Conservation (phyloP, 805 yeast species). For the Hanseniaspora meyeri region DNA sequence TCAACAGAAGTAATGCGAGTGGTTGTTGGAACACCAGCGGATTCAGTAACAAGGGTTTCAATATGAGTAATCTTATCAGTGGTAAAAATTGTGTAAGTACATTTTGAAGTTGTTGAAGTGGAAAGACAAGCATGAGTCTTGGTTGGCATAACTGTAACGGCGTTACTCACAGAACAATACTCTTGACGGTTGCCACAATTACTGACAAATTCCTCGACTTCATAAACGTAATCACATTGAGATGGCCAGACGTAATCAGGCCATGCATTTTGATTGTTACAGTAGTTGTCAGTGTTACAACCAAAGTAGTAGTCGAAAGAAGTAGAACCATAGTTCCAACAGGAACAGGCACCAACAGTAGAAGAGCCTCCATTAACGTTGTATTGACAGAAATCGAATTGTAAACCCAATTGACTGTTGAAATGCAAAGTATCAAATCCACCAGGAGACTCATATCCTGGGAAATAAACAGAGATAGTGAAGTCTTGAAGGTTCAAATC, state of each 20-base stretch:
- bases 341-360: conserved; percentile 8
- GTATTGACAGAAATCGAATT: conserved; percentile 13
- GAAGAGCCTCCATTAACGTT: neutral
- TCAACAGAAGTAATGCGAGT: too few species aligned
- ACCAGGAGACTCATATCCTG: neutral
- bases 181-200: neutral
- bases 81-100: too few species aligned
- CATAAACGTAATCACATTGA: neutral
- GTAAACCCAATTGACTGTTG: conserved; percentile 7
- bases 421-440: neutral
- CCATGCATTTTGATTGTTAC: conserved; percentile 9
- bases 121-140: neutral
- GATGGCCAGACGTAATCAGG: conserved; percentile 11
- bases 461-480: conserved; percentile 1
- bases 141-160: neutral
- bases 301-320: conserved; percentile 12
- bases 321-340: conserved; percentile 10
- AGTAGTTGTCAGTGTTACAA: conserved; percentile 10
- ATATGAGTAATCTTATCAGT: too few species aligned
- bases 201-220: neutral
- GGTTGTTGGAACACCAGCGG: too few species aligned
- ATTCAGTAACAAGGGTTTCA: too few species aligned
- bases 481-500: conserved; percentile 1
- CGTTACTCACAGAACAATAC: neutral
- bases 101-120: neutral